A percentile compares a stretch with the other conserved stretches of the same genome.
These are phyloP conservation scores for Hypoxylon intermedium DNA, from an alignment of 495 filamentous ascomycete genomes.

Conservation along the genomic window DNA sequence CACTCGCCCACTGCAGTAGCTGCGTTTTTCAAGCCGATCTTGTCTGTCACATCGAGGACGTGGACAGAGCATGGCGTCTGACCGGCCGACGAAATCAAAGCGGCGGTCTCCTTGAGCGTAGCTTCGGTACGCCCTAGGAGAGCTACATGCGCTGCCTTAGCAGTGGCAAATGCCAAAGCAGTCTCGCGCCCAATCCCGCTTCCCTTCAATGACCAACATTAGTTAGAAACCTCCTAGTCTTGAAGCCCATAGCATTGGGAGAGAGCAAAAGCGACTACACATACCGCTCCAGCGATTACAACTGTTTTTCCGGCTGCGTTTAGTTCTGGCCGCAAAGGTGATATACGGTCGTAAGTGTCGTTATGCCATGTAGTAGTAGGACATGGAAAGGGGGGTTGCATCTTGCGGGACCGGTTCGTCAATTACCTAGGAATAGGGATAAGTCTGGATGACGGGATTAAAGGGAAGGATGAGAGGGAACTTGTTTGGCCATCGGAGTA, in stretches of 20 bases:
- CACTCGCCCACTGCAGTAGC: constrained; percentile 36
- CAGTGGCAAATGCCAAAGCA: constrained; percentile 32
- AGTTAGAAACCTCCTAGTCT: too few relatives aligned
- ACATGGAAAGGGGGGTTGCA: constrained; percentile 22
- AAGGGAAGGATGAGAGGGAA: too few relatives aligned
- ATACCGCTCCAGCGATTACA: constrained; percentile 56
- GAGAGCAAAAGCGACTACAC: too few relatives aligned
- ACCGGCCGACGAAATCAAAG: background rate
- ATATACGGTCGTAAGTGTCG: constrained; percentile 52
- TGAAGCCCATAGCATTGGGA: too few relatives aligned
- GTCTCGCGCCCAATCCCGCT: constrained; percentile 50
- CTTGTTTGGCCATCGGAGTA: too few relatives aligned
- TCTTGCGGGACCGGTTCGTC: too few relatives aligned
- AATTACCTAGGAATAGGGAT: too few relatives aligned
- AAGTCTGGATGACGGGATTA: too few relatives aligned
- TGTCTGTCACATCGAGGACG: constrained; percentile 33
- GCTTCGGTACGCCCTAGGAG: constrained; percentile 33
- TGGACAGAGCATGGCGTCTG: constrained; percentile 15
- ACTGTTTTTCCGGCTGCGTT: constrained; percentile 52
- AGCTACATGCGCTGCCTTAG: constrained; percentile 43
- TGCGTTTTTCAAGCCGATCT: constrained; percentile 21
- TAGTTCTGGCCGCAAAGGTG: constrained; percentile 49
- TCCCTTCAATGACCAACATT: constrained; percentile 24
- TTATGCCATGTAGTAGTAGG: constrained; percentile 43
- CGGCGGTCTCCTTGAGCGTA: constrained; percentile 14